Evolutionary conservation across 352 stramenopile species (phyloP).

Genomic region (Globisporangium echinulatum): DNA sequence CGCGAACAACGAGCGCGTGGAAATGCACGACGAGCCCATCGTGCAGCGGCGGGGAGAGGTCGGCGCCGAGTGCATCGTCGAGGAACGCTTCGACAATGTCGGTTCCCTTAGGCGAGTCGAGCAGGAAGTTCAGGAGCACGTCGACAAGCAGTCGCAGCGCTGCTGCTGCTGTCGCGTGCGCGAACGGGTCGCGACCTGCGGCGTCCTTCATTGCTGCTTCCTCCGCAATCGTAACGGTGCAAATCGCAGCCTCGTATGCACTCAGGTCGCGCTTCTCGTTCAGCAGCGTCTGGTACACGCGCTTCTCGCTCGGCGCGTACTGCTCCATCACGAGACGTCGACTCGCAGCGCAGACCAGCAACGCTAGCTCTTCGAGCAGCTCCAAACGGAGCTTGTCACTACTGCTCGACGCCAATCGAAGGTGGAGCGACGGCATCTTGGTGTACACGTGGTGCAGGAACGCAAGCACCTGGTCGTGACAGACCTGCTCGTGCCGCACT

Average conservation of each 20-base stretch:
- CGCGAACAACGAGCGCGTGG: conserved; percentile 43
- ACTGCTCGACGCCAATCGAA: conserved; percentile 15
- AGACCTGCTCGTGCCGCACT: conserved; percentile 9
- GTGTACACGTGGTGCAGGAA: conserved; percentile 49
- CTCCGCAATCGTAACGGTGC: conserved; percentile 33
- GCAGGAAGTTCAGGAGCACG: conserved; percentile 44
- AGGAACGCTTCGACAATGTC: conserved; percentile 49
- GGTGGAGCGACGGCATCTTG: conserved; percentile 37
- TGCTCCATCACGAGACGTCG: conserved; percentile 29
- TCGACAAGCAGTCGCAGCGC: conserved; percentile 38
- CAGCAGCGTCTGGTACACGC: conserved; percentile 31
- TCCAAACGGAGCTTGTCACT: conserved; percentile 48
- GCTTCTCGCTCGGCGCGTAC: conserved; percentile 31
- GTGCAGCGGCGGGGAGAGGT: conserved; percentile 34
- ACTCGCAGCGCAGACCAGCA: conserved; percentile 40
- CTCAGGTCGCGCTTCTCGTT: conserved; percentile 35
- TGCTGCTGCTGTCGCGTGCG: conserved; percentile 32
- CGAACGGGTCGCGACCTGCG: conserved; percentile 45
- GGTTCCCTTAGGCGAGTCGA: conserved; percentile 38
- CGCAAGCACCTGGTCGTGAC: conserved; percentile 44
- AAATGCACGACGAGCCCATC: conserved; percentile 44
- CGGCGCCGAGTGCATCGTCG: conserved; percentile 26
- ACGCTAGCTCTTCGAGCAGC: conserved; percentile 48
- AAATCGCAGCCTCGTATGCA: conserved; percentile 28
- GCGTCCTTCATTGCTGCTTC: conserved; percentile 27